phyloP scores from a whole-genome alignment of 306 rosid genomes.

The Castanea sativa region DNA sequence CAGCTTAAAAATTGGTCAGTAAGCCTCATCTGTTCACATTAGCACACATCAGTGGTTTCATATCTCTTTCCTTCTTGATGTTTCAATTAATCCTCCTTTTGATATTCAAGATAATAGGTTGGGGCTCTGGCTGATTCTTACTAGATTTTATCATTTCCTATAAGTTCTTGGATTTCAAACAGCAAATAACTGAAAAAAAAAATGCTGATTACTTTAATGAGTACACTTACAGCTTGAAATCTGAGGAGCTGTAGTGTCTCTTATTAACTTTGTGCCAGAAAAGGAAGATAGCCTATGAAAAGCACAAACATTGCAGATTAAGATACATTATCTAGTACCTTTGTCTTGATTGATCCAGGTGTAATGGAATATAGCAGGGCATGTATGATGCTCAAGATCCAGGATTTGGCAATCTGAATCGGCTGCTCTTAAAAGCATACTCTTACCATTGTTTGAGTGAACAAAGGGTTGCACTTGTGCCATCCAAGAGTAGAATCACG shows the following conservation, averaged over 20 bases:
- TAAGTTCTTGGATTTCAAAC: neutral
- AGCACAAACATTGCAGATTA: neutral
- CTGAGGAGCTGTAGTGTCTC: neutral
- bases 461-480: neutral
- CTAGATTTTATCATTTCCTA: neutral
- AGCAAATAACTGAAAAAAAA: neutral
- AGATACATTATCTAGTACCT: neutral
- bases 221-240: neutral
- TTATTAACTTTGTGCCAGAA: neutral
- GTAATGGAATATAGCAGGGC: neutral
- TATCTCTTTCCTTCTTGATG: conserved; percentile 7
- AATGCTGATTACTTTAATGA: neutral
- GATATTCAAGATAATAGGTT: conserved; percentile 1
- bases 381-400: neutral
- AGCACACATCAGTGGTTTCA: neutral
- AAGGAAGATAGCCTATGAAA: neutral
- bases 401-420: neutral
- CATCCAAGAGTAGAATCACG: neutral
- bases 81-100: neutral
- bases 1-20: conserved; percentile 94
- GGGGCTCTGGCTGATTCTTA: neutral
- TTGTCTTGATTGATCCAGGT: neutral
- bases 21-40: conserved; percentile 1
- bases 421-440: neutral
- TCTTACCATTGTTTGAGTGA: neutral